Evolutionary conservation across 2,329 filamentous ascomycete genomes (phyloP).

Genomic region (Rhytidhysteron rufulum): DNA sequence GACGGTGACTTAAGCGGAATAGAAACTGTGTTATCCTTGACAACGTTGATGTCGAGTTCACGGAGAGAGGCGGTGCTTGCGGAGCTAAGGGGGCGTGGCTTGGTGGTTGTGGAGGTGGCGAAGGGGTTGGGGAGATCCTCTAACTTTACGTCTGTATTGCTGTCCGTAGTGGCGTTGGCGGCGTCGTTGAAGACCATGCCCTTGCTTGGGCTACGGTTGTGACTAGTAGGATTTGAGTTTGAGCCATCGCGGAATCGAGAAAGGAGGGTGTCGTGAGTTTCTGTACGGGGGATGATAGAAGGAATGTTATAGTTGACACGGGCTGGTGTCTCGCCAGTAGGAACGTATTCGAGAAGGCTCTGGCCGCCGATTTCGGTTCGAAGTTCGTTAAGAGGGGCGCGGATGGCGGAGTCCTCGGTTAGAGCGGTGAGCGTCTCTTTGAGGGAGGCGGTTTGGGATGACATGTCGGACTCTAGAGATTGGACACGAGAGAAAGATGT

Average conservation of each 20-base stretch:
- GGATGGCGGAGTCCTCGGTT: slow-evolving; percentile 51
- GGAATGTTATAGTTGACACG: slow-evolving; percentile 80
- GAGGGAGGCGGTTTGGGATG: slow-evolving; percentile 56
- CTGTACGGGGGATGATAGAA: slow-evolving; percentile 72
- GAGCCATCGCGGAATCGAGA: slow-evolving; percentile 42
- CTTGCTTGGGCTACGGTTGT: slow-evolving; percentile 43
- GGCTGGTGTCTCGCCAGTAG: slow-evolving; percentile 82
- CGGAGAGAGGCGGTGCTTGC: slow-evolving; percentile 35
- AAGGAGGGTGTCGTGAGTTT: slow-evolving; percentile 55
- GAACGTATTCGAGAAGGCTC: slow-evolving; percentile 71
- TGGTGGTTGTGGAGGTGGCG: slow-evolving; percentile 9
- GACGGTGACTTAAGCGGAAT: slow-evolving; percentile 30
- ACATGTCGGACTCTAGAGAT: slow-evolving; percentile 65
- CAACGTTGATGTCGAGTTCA: slow-evolving; percentile 48
- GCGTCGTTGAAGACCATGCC: slow-evolving; percentile 51
- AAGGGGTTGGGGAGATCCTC: slow-evolving; percentile 22
- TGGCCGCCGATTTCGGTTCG: slow-evolving; percentile 64
- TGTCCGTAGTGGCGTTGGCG: slow-evolving; percentile 17
- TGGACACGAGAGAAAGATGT: slow-evolving; percentile 65
- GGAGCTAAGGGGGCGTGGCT: slow-evolving; percentile 15
- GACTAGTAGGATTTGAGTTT: slow-evolving; percentile 25
- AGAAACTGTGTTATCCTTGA: slow-evolving; percentile 28
- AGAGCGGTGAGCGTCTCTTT: slow-evolving; percentile 61
- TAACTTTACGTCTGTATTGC: too few relatives aligned
- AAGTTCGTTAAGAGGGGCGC: slow-evolving; percentile 67